Percentiles rank a stretch among this genome's conserved stretches.
These are phyloP conservation scores for Magnaporthiopsis incrustans DNA, from an alignment of 2,329 filamentous ascomycete genomes.

Conservation along the genomic window DNA sequence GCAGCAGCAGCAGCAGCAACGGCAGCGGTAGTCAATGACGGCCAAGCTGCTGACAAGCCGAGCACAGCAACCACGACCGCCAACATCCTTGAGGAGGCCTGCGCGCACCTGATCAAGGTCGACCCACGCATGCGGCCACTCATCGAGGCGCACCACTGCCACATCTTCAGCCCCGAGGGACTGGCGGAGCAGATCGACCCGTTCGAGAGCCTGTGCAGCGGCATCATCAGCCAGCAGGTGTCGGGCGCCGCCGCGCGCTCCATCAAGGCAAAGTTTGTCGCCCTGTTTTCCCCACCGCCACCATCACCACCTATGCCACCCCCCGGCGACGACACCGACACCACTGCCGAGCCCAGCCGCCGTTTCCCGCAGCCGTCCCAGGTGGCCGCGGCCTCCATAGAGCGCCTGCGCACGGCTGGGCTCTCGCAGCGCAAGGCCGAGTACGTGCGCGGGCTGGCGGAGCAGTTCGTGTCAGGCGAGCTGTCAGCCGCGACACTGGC, in stretches of 20 bases:
- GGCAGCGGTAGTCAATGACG: conserved; percentile 15
- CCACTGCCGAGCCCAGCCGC: not conserved
- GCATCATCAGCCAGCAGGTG: conserved; percentile 95
- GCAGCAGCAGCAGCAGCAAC: conserved; percentile 22
- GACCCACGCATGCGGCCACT: conserved; percentile 66
- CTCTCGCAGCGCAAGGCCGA: conserved; percentile 93
- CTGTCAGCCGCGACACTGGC: conserved; percentile 69
- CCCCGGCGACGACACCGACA: not conserved
- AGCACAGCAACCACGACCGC: conserved; percentile 49
- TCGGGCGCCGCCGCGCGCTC: conserved; percentile 84
- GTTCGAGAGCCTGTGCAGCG: conserved; percentile 72
- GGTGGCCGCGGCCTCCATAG: conserved; percentile 56
- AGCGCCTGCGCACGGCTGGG: conserved; percentile 71
- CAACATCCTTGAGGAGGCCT: conserved; percentile 67
- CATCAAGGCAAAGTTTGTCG: conserved; percentile 80
- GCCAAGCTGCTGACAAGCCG: conserved; percentile 25
- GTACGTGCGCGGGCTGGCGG: conserved; percentile 79
- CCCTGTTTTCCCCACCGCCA: conserved; percentile 48
- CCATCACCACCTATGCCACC: too few relatives aligned
- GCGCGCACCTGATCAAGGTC: conserved; percentile 62
- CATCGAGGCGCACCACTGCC: conserved; percentile 68
- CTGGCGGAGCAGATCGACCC: conserved; percentile 83
- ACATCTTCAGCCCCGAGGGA: conserved; percentile 71
- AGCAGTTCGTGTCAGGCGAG: conserved; percentile 70
- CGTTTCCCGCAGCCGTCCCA: conserved; percentile 69